phyloP scores from a whole-genome alignment of 2,329 filamentous ascomycete genomes.

The Sphaerulina musiva region DNA sequence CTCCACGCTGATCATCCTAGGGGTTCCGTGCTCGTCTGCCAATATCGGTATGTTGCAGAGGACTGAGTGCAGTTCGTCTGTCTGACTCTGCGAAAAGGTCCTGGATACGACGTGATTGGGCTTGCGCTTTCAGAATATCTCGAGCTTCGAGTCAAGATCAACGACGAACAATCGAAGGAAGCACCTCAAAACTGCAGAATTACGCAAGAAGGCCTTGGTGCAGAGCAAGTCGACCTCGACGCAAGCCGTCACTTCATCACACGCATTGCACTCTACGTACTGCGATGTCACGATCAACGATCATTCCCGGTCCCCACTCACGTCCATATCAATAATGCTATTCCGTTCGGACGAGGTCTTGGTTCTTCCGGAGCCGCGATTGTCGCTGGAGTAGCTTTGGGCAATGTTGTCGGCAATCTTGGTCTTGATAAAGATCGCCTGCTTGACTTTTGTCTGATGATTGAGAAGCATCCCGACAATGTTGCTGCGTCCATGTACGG shows the following conservation, averaged over 20 bases:
- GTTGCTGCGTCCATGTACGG: conserved; percentile 92
- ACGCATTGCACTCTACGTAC: conserved; percentile 85
- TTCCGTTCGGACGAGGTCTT: conserved; percentile 83
- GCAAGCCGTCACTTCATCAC: conserved; percentile 90
- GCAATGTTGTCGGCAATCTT: conserved; percentile 78
- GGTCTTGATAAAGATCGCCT: conserved; percentile 71
- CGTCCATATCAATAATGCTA: conserved; percentile 92
- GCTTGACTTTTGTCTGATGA: conserved; percentile 96
- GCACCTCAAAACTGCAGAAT: conserved; percentile 77
- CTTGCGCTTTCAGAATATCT: conserved; percentile 91
- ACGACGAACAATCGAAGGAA: conserved; percentile 50
- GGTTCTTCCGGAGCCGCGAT: conserved; percentile 95
- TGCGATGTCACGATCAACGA: conserved; percentile 83
- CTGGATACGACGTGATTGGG: conserved; percentile 95
- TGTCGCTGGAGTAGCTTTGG: conserved; percentile 88
- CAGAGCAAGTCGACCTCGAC: conserved; percentile 72
- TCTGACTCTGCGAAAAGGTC: conserved; percentile 41
- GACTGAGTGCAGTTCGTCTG: not conserved
- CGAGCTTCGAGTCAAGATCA: conserved; percentile 75
- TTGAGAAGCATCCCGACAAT: conserved; percentile 86
- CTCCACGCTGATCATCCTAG: not conserved
- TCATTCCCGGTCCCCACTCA: conserved; percentile 79
- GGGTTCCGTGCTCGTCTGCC: not conserved
- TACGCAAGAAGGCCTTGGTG: conserved; percentile 80
- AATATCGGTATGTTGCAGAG: not conserved